A percentile compares a stretch with the other conserved stretches of the same genome.
These are phyloP conservation scores for Agrocybe chaxingu DNA, from an alignment of 768 basidiomycete species.

Conservation along the genomic window DNA sequence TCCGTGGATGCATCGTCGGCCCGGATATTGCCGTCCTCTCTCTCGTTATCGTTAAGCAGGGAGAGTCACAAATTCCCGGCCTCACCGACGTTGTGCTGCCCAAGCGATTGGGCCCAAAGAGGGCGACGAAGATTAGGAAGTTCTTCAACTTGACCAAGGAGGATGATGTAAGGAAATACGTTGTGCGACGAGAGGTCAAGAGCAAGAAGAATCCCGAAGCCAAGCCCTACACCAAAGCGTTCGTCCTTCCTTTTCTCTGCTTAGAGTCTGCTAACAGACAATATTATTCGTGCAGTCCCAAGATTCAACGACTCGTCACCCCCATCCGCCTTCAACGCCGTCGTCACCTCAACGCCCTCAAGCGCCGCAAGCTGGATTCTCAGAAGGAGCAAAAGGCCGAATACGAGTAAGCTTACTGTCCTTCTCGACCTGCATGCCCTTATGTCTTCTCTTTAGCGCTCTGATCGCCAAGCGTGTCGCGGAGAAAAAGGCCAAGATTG, in stretches of 20 bases:
- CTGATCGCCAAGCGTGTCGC: slow-evolving; percentile 86
- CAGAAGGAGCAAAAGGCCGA: slow-evolving; percentile 96
- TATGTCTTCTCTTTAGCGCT: slow-evolving; percentile 32
- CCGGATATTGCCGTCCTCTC: slow-evolving; percentile 95
- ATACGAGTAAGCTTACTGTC: slow-evolving; percentile 67
- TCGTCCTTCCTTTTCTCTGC: slow-evolving; percentile 28
- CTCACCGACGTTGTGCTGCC: slow-evolving; percentile 91
- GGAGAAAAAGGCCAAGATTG: slow-evolving; percentile 90
- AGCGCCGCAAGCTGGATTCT: slow-evolving; percentile 81
- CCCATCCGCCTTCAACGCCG: slow-evolving; percentile 95
- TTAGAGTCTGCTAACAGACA: background rate
- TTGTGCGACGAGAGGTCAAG: slow-evolving; percentile 88
- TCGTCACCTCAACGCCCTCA: slow-evolving; percentile 86
- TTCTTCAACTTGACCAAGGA: slow-evolving; percentile 99
- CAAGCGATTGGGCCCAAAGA: slow-evolving; percentile 95
- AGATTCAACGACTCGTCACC: slow-evolving; percentile 96
- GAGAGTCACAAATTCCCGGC: slow-evolving; percentile 85
- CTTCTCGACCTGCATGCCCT: background rate
- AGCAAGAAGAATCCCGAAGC: slow-evolving; percentile 84
- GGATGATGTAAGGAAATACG: slow-evolving; percentile 98
- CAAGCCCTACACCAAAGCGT: slow-evolving; percentile 98
- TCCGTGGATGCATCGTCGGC: slow-evolving; percentile 97
- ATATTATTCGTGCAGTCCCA: slow-evolving; percentile 55
- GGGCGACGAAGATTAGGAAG: slow-evolving; percentile 93
- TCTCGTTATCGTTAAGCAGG: slow-evolving; percentile 94